A percentile compares a stretch with the other conserved stretches of the same genome.
Conservation (phyloP, 306 rosid species). For the Gynostemma pentaphyllum region DNA sequence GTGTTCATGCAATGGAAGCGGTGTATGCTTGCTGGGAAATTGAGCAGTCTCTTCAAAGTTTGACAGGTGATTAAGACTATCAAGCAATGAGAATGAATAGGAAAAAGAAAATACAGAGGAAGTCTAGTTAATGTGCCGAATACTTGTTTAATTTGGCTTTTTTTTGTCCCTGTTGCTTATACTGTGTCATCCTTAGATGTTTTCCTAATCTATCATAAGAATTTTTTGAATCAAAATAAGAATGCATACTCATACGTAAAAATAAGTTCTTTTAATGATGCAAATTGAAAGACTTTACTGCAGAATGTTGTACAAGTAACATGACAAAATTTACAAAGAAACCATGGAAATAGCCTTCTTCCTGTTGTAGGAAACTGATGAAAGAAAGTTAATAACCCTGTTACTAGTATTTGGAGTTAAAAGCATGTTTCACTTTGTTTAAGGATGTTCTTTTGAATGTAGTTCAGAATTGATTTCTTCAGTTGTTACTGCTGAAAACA, state of each 20-base stretch:
- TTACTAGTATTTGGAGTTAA: not conserved
- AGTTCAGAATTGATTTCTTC: no score
- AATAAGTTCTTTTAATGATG: not conserved
- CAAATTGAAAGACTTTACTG: not conserved
- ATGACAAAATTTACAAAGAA: not conserved
- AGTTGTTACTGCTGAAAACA: no score
- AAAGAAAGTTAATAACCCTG: not conserved
- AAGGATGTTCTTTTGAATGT: no score
- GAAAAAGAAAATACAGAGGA: not conserved
- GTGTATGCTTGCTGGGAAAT: slow-evolving; percentile 99
- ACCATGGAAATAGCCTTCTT: not conserved
- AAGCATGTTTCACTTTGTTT: not conserved
- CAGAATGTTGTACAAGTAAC: not conserved
- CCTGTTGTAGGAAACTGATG: not conserved
- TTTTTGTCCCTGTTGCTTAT: not conserved
- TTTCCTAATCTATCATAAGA: not conserved
- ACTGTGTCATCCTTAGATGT: not conserved
- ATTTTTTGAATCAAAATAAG: not conserved
- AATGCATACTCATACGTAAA: no score
- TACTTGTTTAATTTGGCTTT: not conserved
- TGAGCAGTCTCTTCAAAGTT: slow-evolving; percentile 86
- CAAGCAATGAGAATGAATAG: not conserved
- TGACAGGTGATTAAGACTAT: slow-evolving; percentile 77
- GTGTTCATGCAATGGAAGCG: slow-evolving; percentile 99
- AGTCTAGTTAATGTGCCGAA: not conserved